phyloP scores from a whole-genome alignment of 192 early-diverging fungal species.

The Chytriomyces sp. region DNA sequence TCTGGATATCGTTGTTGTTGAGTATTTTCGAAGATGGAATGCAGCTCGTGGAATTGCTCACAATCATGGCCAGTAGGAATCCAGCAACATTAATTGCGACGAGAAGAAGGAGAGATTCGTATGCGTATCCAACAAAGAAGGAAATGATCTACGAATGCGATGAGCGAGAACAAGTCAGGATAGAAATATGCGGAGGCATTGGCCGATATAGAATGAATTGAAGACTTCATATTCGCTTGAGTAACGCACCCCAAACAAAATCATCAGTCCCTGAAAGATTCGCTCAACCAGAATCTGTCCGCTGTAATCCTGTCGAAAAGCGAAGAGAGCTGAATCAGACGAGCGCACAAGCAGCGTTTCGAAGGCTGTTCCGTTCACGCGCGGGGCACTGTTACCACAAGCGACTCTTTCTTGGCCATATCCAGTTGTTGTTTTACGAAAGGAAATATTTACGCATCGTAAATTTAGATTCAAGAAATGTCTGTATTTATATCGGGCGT shows the following conservation, averaged over 20 bases:
- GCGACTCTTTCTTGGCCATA: conserved; percentile 26
- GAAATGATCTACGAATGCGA: not conserved
- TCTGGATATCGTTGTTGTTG: too few relatives aligned
- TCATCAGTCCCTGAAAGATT: conserved; percentile 12
- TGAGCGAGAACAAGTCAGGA: not conserved
- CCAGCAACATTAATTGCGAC: conserved; percentile 22
- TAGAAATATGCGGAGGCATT: not conserved
- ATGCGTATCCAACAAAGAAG: conserved; percentile 21
- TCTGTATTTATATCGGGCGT: too few relatives aligned
- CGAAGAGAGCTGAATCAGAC: not conserved
- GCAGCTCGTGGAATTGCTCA: not conserved
- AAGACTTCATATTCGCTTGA: not conserved
- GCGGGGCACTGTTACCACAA: not conserved
- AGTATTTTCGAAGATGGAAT: too few relatives aligned
- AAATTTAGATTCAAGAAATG: too few relatives aligned
- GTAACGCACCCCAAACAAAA: conserved; percentile 18
- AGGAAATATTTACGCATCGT: too few relatives aligned
- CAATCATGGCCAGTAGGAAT: conserved; percentile 12
- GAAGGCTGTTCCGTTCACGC: not conserved
- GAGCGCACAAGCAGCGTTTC: not conserved
- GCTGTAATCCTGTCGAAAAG: conserved; percentile 14
- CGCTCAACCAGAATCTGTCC: conserved; percentile 31
- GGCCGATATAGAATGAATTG: too few relatives aligned
- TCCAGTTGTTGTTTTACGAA: too few relatives aligned
- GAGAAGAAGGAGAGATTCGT: conserved; percentile 15